Base-by-base conservation (phyloP, 257 asterid species). In the Solanum pennellii region DNA sequence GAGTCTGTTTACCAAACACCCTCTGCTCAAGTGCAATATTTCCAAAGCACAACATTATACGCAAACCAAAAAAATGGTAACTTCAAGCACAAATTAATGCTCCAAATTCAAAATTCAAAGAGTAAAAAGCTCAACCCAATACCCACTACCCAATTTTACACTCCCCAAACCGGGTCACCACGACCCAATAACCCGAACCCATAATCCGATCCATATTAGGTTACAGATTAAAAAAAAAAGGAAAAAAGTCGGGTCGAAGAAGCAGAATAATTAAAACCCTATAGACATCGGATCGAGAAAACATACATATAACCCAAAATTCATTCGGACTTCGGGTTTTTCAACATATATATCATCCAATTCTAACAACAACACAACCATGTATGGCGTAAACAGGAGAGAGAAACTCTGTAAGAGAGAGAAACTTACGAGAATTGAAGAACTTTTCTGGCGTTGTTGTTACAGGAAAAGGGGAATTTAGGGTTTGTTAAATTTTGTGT, bases 101-200 rank as follows among this genome's bases (percentile, higher is more conserved):
- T 42, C 21, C 56, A 75, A 75, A 75, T 14, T 29, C 12, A 75
- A 76, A 76, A 42, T 76, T 76, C 59, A 69, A 29, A 56, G 29
- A 44, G 15, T 31, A 68, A 42, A 9, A 12, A n/a, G 35, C 87
- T 76, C 52, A 60, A 86, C 49, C 66, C 42, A 85, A 15, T 41
- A 62, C 23, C 62, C 39, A 84, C 9, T 27, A 66, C 25, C 60
- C 18, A 44, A 18, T 18, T 71, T 29, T 4, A 14, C 29, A 37
- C 9, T 9, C 65, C 84, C 41, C n/a, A 27, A 71, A 45, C 16
- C 82, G 87, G 69, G 87, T 29, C 87, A 69, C 18, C 83, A 42
- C 5, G 44, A 80, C 85, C 85, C 85, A 47, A 1, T 80, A 71
- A 88, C 83, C 91, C 93, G 92, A 91, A 89, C 93, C 92, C 89